These are phyloP conservation scores for Eremothecium sinecaudum DNA, from an alignment of 1,139 yeast genomes.

Conservation along the genomic window DNA sequence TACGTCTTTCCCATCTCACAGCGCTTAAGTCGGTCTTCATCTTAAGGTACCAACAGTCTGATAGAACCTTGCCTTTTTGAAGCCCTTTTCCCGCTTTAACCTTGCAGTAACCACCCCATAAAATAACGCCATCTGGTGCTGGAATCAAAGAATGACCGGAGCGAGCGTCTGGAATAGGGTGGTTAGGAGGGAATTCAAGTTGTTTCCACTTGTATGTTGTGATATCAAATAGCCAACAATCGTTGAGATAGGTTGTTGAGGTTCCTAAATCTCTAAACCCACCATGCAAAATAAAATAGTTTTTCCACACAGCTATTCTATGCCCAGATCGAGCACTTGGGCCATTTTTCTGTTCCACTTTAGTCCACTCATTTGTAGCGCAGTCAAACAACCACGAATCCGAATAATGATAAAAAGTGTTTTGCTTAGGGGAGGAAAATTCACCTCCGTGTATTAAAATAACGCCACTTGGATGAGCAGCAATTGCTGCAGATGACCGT, in stretches of 20 bases:
- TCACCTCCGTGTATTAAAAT: conserved; percentile 90
- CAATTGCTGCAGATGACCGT: conserved; percentile 88
- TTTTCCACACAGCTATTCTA: conserved; percentile 85
- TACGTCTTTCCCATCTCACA: conserved; percentile 79
- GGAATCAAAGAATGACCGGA: conserved; percentile 89
- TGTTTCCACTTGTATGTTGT: conserved; percentile 86
- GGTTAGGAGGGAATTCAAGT: conserved; percentile 76
- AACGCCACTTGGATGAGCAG: conserved; percentile 85
- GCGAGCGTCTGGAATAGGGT: conserved; percentile 78
- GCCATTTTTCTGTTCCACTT: conserved; percentile 62
- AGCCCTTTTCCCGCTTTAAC: conserved; percentile 83
- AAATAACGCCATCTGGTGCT: conserved; percentile 69
- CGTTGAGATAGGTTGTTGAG: conserved; percentile 73
- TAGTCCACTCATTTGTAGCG: conserved; percentile 79
- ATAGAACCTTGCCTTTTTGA: conserved; percentile 86
- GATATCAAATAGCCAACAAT: conserved; percentile 88
- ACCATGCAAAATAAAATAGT: conserved; percentile 74
- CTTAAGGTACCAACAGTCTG: conserved; percentile 79
- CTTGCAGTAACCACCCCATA: conserved; percentile 92
- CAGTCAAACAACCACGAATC: conserved; percentile 92
- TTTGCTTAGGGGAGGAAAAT: conserved; percentile 91
- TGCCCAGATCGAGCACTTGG: conserved; percentile 92
- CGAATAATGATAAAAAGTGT: conserved; percentile 91
- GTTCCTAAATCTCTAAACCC: conserved; percentile 89
- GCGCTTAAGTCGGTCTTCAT: conserved; percentile 81